Evolutionary conservation across 345 rosid species (phyloP).

Genomic region (Atalantia buxifolia): DNA sequence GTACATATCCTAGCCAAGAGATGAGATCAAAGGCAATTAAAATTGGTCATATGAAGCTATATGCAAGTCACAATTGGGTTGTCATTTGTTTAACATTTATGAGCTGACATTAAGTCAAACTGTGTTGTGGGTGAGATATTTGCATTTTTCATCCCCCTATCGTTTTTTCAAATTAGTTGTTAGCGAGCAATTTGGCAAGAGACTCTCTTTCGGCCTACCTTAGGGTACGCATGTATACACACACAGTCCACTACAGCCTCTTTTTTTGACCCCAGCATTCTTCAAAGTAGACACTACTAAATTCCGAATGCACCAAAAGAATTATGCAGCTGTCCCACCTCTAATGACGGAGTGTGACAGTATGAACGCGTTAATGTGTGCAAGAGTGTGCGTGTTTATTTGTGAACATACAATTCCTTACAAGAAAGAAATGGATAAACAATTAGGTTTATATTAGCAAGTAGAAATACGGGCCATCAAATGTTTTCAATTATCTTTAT

Average conservation of each 20-base stretch:
- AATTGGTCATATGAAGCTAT: not conserved
- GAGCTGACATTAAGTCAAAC: not conserved
- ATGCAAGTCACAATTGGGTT: not conserved
- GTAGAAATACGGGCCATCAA: too few species aligned
- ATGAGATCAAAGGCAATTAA: not conserved
- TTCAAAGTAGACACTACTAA: not conserved
- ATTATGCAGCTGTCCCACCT: not conserved
- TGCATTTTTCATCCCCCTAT: not conserved
- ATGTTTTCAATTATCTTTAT: too few species aligned
- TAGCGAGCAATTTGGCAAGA: not conserved
- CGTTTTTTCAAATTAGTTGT: not conserved
- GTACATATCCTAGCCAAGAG: not conserved
- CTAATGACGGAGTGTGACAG: too few species aligned
- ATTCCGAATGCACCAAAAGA: not conserved
- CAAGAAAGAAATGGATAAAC: too few species aligned
- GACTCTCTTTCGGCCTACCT: not conserved
- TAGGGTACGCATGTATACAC: not conserved
- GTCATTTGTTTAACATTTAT: not conserved
- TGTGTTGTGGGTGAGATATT: not conserved
- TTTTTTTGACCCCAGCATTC: conserved; percentile 15
- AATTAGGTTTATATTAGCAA: too few species aligned
- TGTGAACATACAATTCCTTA: too few species aligned
- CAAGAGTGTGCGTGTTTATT: too few species aligned
- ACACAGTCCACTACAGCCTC: conserved; percentile 7
- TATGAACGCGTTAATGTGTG: not conserved